Conservation (phyloP, 2,329 filamentous ascomycete species). For the Onygenales sp. region DNA sequence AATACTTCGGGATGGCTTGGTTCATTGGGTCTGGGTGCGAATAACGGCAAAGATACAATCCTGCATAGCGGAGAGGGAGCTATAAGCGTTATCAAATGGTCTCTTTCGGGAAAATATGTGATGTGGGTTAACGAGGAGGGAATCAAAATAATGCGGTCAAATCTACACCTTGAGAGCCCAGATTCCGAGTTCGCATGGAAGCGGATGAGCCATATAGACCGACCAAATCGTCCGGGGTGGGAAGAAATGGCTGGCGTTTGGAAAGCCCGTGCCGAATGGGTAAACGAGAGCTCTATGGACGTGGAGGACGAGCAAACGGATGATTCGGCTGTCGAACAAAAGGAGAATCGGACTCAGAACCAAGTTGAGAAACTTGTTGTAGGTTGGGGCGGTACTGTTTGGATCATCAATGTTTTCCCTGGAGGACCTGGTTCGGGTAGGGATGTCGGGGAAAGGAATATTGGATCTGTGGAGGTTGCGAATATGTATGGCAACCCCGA, state of each 20-base stretch:
- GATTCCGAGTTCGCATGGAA: constrained; percentile 87
- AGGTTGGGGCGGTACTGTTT: constrained; percentile 92
- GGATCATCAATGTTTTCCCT: constrained; percentile 86
- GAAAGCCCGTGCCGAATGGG: constrained; percentile 89
- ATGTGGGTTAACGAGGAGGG: constrained; percentile 95
- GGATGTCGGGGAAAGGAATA: constrained; percentile 57
- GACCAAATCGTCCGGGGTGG: constrained; percentile 79
- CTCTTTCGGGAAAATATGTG: constrained; percentile 80
- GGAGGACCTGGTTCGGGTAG: constrained; percentile 59
- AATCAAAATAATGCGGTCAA: constrained; percentile 94
- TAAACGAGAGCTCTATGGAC: constrained; percentile 74
- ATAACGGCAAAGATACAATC: constrained; percentile 73
- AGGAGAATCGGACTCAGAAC: constrained; percentile 12
- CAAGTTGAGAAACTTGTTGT: constrained; percentile 67
- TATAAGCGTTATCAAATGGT: constrained; percentile 92
- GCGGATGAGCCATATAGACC: constrained; percentile 81
- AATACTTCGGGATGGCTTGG: constrained; percentile 86
- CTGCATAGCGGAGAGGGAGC: constrained; percentile 86
- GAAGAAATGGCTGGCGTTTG: constrained; percentile 94
- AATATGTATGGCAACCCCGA: constrained; percentile 62
- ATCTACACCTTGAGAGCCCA: constrained; percentile 65
- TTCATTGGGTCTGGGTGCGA: constrained; percentile 68
- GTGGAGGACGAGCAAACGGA: constrained; percentile 49
- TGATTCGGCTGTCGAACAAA: constrained; percentile 13
- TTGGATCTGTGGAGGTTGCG: constrained; percentile 78